Percentiles rank a stretch among this genome's conserved stretches.
These are phyloP conservation scores for Calamus simplicifolius DNA, from an alignment of 176 grass and related monocot species.

Conservation along the genomic window DNA sequence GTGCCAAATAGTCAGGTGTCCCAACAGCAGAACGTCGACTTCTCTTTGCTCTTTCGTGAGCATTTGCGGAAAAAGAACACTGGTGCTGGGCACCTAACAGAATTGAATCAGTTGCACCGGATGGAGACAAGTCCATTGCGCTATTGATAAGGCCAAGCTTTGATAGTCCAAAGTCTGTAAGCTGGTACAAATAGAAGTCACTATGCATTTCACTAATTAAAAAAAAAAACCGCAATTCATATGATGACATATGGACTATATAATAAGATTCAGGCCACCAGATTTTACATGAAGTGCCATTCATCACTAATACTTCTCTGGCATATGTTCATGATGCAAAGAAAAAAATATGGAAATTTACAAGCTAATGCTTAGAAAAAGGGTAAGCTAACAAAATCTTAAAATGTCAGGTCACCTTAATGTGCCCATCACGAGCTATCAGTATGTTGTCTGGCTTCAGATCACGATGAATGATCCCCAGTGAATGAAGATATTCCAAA, in stretches of 20 bases:
- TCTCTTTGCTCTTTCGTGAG: conserved; percentile 6
- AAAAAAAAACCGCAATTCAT: no score
- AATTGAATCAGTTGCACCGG: not conserved
- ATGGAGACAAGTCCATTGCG: conserved; percentile 21
- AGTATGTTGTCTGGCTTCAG: conserved; percentile 45
- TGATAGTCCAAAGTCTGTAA: conserved; percentile 43
- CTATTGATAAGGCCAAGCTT: conserved; percentile 36
- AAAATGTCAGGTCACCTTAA: conserved; percentile 22
- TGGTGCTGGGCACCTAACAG: not conserved
- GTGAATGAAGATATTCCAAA: conserved; percentile 43
- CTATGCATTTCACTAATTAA: no score
- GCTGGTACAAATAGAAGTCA: conserved; percentile 15
- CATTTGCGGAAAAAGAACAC: not conserved
- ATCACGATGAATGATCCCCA: conserved; percentile 39
- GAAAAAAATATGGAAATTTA: no score
- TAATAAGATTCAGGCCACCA: no score
- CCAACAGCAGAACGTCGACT: conserved; percentile 23
- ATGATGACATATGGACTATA: no score
- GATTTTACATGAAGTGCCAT: no score
- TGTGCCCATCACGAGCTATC: conserved; percentile 37
- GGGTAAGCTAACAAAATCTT: not conserved
- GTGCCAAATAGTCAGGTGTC: conserved; percentile 40
- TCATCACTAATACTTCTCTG: no score
- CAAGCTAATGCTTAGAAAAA: no score
- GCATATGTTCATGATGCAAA: no score